A percentile compares a stretch with the other conserved stretches of the same genome.
Conservation (phyloP, 768 basidiomycete genomes). For the Tricholoma hemisulphureum region DNA sequence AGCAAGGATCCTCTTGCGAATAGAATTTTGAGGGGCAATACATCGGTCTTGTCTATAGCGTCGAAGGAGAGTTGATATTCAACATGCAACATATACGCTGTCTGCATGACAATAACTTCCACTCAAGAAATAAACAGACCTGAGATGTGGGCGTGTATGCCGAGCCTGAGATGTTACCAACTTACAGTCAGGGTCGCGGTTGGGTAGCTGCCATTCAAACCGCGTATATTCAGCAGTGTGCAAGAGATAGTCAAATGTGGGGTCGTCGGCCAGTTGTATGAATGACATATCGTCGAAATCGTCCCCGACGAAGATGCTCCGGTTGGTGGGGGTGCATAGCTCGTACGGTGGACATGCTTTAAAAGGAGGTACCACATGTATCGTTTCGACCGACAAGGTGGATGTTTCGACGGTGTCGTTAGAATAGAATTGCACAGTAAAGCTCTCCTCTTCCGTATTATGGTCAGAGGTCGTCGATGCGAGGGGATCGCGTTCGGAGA, state of each 20-base stretch:
- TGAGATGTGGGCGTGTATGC: background rate
- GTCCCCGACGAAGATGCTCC: conserved; percentile 53
- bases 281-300: conserved; percentile 58
- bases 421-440: conserved; percentile 13
- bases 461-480: background rate
- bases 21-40: conserved; percentile 43
- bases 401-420: conserved; percentile 3
- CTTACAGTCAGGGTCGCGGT: conserved; percentile 38
- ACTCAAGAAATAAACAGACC: conserved; percentile 26
- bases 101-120: conserved; percentile 51
- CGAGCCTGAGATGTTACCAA: background rate
- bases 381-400: conserved; percentile 9
- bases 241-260: conserved; percentile 40
- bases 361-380: conserved; percentile 12
- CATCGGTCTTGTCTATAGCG: conserved; percentile 46
- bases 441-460: conserved; percentile 6
- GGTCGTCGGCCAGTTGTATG: conserved; percentile 63
- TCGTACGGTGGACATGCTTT: conserved; percentile 47
- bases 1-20: conserved; percentile 30
- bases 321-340: conserved; percentile 48
- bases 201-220: conserved; percentile 49
- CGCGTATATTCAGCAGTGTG: conserved; percentile 43
- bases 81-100: conserved; percentile 41
- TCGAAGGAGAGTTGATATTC: conserved; percentile 37
- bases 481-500: background rate